phyloP scores from a whole-genome alignment of 495 filamentous ascomycete species.

The Elasticomyces elasticus region DNA sequence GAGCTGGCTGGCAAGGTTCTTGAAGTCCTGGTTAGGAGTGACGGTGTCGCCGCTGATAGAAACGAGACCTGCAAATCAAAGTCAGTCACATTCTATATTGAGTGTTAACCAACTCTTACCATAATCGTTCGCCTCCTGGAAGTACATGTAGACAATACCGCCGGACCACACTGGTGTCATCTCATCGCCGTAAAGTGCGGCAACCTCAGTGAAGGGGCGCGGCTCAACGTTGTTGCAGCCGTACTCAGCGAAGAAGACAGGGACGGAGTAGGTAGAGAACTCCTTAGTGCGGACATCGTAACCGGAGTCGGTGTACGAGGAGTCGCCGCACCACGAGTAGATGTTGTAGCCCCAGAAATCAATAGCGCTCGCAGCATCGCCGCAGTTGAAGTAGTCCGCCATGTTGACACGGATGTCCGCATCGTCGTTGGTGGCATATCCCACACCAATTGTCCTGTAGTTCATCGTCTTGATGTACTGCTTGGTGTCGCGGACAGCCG shows the following conservation, averaged over 20 bases:
- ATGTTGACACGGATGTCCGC: slow-evolving; percentile 64
- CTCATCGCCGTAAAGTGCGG: slow-evolving; percentile 62
- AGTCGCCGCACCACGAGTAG: slow-evolving; percentile 93
- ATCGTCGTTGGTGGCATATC: slow-evolving; percentile 92
- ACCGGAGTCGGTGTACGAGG: slow-evolving; percentile 58
- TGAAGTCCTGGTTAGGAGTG: slow-evolving; percentile 62
- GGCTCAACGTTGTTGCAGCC: slow-evolving; percentile 75
- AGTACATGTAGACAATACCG: slow-evolving; percentile 82
- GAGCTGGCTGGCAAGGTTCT: slow-evolving; percentile 60
- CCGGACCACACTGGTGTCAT: slow-evolving; percentile 85
- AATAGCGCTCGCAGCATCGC: slow-evolving; percentile 50
- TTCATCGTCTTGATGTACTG: slow-evolving; percentile 71
- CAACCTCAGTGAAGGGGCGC: slow-evolving; percentile 79
- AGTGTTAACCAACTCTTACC: slow-evolving; percentile 39
- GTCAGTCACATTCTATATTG: neutral
- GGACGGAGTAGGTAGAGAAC: slow-evolving; percentile 78
- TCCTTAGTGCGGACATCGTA: slow-evolving; percentile 71
- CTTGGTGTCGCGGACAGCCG: slow-evolving; percentile 91
- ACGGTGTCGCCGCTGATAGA: slow-evolving; percentile 46
- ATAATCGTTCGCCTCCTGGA: slow-evolving; percentile 79
- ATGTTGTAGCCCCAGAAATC: slow-evolving; percentile 99
- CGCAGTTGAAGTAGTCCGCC: slow-evolving; percentile 90
- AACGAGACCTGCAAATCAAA: slow-evolving; percentile 48
- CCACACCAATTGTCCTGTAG: slow-evolving; percentile 75
- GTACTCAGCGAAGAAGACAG: slow-evolving; percentile 96